These are phyloP conservation scores for Ilyonectria destructans DNA, from an alignment of 2,329 filamentous ascomycete species.

Conservation along the genomic window DNA sequence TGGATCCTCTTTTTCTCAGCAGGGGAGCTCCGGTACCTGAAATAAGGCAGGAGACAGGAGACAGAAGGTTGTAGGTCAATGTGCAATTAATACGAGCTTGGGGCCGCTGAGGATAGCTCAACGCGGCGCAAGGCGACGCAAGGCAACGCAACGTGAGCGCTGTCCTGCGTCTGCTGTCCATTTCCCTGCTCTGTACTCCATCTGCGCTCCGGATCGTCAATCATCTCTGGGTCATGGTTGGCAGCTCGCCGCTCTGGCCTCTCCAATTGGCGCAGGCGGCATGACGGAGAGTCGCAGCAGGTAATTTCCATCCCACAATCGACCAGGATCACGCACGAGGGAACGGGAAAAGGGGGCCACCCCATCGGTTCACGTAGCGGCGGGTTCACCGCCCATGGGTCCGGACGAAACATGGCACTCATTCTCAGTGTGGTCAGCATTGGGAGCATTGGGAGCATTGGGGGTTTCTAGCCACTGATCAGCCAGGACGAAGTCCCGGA, in stretches of 20 bases:
- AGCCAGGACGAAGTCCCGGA: constrained; percentile 16
- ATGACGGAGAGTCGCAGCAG: constrained; percentile 45
- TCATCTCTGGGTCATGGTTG: constrained; percentile 1
- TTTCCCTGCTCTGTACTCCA: not conserved
- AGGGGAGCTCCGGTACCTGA: constrained; percentile 18
- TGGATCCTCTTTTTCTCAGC: not conserved
- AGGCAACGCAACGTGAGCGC: not conserved
- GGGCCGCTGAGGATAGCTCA: not conserved
- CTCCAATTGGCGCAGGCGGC: constrained; percentile 40
- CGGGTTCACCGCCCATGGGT: constrained; percentile 35
- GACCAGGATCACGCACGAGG: constrained; percentile 42
- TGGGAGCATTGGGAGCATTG: not conserved
- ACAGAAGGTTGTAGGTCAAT: not conserved
- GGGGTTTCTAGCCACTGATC: not conserved
- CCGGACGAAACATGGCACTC: constrained; percentile 23
- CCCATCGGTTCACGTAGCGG: constrained; percentile 35
- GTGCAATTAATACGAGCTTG: constrained; percentile 3
- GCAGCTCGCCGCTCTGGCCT: constrained; percentile 13
- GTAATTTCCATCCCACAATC: constrained; percentile 45
- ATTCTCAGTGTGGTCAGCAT: constrained; percentile 4
- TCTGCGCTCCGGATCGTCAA: not conserved
- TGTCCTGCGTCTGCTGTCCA: not conserved
- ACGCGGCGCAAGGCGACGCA: not conserved
- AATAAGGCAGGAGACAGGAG: constrained; percentile 5
- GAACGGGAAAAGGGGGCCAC: constrained; percentile 43